Evolutionary conservation across 768 basidiomycete species (phyloP).

Genomic region (Tephrocybe sp.): DNA sequence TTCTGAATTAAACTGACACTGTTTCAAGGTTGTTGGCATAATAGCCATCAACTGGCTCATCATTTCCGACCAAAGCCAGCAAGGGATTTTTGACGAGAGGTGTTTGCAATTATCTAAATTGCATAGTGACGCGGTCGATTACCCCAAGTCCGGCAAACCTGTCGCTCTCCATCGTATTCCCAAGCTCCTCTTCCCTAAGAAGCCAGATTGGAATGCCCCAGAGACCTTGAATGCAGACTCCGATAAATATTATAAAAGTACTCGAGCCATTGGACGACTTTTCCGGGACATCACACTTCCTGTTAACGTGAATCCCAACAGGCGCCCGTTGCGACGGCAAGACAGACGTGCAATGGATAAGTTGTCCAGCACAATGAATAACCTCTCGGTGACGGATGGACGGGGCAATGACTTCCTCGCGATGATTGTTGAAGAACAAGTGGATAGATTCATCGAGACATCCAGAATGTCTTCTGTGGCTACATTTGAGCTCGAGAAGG

Average conservation of each 20-base stretch:
- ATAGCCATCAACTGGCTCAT: conserved; percentile 63
- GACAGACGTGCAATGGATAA: conserved; percentile 13
- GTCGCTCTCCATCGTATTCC: conserved; percentile 40
- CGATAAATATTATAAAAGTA: conserved; percentile 48
- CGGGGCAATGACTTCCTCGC: conserved; percentile 20
- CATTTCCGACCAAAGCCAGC: conserved; percentile 53
- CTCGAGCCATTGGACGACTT: conserved; percentile 55
- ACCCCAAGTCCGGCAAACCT: conserved; percentile 55
- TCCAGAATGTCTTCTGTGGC: conserved; percentile 18
- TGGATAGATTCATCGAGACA: conserved; percentile 29
- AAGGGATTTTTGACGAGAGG: conserved; percentile 46
- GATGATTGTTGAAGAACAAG: conserved; percentile 23
- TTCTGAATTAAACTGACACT: background rate
- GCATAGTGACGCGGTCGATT: conserved; percentile 67
- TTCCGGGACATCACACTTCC: conserved; percentile 60
- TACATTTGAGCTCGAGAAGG: conserved; percentile 20
- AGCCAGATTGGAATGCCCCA: conserved; percentile 67
- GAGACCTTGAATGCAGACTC: conserved; percentile 44
- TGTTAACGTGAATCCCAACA: conserved; percentile 15
- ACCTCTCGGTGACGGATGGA: conserved; percentile 15
- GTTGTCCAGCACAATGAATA: conserved; percentile 18
- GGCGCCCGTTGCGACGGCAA: conserved; percentile 9
- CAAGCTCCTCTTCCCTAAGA: conserved; percentile 30
- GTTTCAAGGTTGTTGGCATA: conserved; percentile 51
- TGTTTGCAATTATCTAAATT: conserved; percentile 54